Evolutionary conservation across 1,284 basidiomycete species (phyloP), one percentile per base, ranked within the genome.

Genomic region (Rhodotorula sp.): DNA sequence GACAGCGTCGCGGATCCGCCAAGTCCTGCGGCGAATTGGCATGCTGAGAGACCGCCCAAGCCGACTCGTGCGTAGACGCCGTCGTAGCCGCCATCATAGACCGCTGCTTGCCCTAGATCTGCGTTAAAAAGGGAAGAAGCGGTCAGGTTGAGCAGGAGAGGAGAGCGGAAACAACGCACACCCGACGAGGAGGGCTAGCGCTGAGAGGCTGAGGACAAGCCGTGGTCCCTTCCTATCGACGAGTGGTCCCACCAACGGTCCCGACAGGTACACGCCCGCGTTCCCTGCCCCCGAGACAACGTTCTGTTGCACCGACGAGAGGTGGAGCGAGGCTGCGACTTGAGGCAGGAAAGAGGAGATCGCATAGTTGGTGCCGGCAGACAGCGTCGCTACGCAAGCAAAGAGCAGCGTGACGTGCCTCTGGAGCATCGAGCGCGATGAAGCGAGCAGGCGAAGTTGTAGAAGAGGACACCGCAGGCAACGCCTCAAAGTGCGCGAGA

Each of bases 251-350:
- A 72, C 59, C 32, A 76, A 46, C 2, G 75, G 74, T 1, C 75
- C 75, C 29, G 65, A 71, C 32, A 76, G 32, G 47, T 76, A 76
- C 8, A 76, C 74, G 49, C 69, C 72, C 2, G 79, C 77, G 69
- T 81, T 81, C 19, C 81, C 80, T 2, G 77, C 75, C 15, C 80
- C 78, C n/a, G 79, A 79, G 46, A 81, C 78, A 13, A 81, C 71
- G 69, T 81, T 81, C 73, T 80, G 74, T 68, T 80, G 77, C 2
- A 78, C 79, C 9, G 76, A 77, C 0, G 78, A 77, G 22, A 81
- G 76, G 59, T 80, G 78, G 34, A 81, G 74, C 9, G 51, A 64
- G 24, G 77, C 72, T 32, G 79, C 78, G n/a, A 81, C 74, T 71
- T 81, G 81, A 0, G 80, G 80, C 2, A 79, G 78, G 62, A 78